phyloP scores from a whole-genome alignment of 2,329 filamentous ascomycete species.

The Ophiocordyceps camponoti-leonardi region DNA sequence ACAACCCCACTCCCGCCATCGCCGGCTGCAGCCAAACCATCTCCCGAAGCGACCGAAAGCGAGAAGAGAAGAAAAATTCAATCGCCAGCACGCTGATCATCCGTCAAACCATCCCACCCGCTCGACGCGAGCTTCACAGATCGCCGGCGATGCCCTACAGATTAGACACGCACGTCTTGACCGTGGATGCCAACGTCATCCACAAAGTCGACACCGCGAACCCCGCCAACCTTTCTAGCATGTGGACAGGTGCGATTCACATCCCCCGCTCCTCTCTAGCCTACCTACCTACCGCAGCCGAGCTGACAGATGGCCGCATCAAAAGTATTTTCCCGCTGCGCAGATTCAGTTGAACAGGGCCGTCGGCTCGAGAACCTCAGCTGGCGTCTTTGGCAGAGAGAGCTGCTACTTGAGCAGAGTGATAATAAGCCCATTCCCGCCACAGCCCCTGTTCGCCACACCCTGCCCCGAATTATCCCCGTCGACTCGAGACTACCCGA shows the following conservation, averaged over 20 bases:
- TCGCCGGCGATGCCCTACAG: slow-evolving; percentile 56
- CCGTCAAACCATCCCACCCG: no score
- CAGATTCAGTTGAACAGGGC: slow-evolving; percentile 85
- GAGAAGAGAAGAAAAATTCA: no score
- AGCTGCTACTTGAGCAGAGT: slow-evolving; percentile 60
- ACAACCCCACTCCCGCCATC: no score
- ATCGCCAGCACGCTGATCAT: no score
- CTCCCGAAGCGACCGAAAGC: no score
- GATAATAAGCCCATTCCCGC: slow-evolving; percentile 23
- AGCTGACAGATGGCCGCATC: slow-evolving; percentile 13
- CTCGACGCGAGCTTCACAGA: slow-evolving; percentile 15
- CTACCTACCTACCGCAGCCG: slow-evolving; percentile 2
- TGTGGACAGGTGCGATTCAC: slow-evolving; percentile 76
- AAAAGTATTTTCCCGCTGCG: slow-evolving; percentile 82
- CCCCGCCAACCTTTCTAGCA: slow-evolving; percentile 83
- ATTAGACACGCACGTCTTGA: slow-evolving; percentile 72
- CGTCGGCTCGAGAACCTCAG: slow-evolving; percentile 85
- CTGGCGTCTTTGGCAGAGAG: slow-evolving; percentile 89
- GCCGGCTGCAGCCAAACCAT: no score
- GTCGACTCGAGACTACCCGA: slow-evolving; percentile 26
- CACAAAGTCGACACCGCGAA: slow-evolving; percentile 90
- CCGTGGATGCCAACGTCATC: slow-evolving; percentile 80
- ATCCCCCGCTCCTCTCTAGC: not conserved
- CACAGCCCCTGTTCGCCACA: slow-evolving; percentile 18
- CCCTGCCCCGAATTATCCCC: slow-evolving; percentile 32